phyloP scores from a whole-genome alignment of 2,329 filamentous ascomycete species.

The Talaromyces verruculosus region DNA sequence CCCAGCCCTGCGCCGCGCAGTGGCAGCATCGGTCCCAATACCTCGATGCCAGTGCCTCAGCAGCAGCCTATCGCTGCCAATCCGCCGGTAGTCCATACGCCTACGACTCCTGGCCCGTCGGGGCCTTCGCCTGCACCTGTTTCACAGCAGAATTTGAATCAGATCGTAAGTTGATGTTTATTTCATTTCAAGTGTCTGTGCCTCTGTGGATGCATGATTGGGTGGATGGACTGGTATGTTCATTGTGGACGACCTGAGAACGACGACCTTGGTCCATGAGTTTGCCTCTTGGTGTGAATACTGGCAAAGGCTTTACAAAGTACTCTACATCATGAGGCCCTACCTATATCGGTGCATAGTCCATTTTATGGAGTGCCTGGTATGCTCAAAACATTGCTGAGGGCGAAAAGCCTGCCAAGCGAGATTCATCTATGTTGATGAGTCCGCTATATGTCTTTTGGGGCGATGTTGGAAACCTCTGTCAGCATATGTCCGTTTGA shows the following conservation, averaged over 20 bases:
- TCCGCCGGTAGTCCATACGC: constrained; percentile 42
- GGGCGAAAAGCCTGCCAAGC: not conserved
- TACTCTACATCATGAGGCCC: not conserved
- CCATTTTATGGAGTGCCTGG: not conserved
- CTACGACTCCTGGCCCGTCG: constrained; percentile 38
- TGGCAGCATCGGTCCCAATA: constrained; percentile 50
- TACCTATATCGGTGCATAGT: not conserved
- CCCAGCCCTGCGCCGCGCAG: constrained; percentile 51
- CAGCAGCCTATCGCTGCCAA: constrained; percentile 51
- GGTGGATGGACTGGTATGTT: not conserved
- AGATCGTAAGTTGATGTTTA: constrained; percentile 71
- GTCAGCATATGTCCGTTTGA: not conserved
- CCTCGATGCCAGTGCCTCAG: constrained; percentile 48
- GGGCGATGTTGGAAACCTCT: not conserved
- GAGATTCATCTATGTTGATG: not conserved
- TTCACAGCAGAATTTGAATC: constrained; percentile 88
- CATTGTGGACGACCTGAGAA: not conserved
- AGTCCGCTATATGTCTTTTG: not conserved
- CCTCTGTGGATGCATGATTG: constrained; percentile 5
- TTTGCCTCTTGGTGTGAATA: not conserved
- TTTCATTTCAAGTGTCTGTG: constrained; percentile 2
- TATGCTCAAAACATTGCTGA: not conserved
- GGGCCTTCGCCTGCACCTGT: constrained; percentile 49
- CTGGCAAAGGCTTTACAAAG: not conserved
- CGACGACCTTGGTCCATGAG: not conserved